phyloP scores from a whole-genome alignment of 2,329 filamentous ascomycete genomes.

The Penicillium hordei region DNA sequence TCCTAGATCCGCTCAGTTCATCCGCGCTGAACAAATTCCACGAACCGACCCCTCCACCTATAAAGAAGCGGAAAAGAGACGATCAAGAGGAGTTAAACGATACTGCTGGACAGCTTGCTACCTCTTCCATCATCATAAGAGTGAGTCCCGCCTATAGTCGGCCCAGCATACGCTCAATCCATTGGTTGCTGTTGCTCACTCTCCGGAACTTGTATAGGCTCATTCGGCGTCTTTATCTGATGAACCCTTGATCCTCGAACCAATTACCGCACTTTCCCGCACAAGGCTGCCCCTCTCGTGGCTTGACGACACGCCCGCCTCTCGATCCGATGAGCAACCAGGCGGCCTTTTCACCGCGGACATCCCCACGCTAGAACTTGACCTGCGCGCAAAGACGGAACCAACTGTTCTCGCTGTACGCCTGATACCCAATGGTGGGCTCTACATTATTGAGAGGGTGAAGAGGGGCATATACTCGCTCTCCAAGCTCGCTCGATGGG shows the following conservation, averaged over 20 bases:
- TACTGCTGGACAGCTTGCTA: slow-evolving; percentile 20
- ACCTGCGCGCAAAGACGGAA: slow-evolving; percentile 25
- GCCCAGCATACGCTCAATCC: not conserved
- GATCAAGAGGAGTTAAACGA: slow-evolving; percentile 15
- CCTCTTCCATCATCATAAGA: slow-evolving; percentile 34
- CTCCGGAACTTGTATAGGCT: slow-evolving; percentile 29
- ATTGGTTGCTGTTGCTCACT: slow-evolving; percentile 1
- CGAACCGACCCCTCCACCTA: slow-evolving; percentile 23
- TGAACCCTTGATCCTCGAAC: slow-evolving; percentile 36
- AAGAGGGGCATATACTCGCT: slow-evolving; percentile 44
- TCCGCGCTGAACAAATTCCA: slow-evolving; percentile 34
- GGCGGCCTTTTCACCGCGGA: slow-evolving; percentile 42
- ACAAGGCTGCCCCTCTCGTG: slow-evolving; percentile 41
- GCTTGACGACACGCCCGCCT: slow-evolving; percentile 38
- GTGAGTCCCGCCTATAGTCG: slow-evolving; percentile 23
- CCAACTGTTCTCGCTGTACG: slow-evolving; percentile 37
- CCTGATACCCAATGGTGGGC: slow-evolving; percentile 28
- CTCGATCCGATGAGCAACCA: slow-evolving; percentile 29
- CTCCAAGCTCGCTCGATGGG: slow-evolving; percentile 33
- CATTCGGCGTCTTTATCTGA: slow-evolving; percentile 38
- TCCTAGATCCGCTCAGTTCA: slow-evolving; percentile 37
- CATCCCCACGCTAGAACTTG: slow-evolving; percentile 37
- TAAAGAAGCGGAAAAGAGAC: slow-evolving; percentile 38
- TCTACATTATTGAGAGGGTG: slow-evolving; percentile 43
- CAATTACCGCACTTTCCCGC: slow-evolving; percentile 39